Percentiles rank a stretch among this genome's conserved stretches.
Evolutionary conservation across 305 asterid genomes (phyloP).

Genomic region (Lippia alba): DNA sequence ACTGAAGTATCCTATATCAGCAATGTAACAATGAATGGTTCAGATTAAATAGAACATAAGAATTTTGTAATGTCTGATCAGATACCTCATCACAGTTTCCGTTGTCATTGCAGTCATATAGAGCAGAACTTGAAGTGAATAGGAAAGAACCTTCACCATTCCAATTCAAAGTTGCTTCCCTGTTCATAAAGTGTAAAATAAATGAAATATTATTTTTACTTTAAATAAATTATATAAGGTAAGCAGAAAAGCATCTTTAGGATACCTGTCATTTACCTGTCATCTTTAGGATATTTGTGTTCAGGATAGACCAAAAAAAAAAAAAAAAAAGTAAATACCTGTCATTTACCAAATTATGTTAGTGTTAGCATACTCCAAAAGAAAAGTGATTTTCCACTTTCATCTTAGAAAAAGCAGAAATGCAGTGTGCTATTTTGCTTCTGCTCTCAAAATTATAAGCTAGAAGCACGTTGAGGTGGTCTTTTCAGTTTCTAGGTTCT

Average conservation of each 20-base stretch:
- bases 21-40: background rate
- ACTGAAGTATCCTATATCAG: slow-evolving; percentile 35
- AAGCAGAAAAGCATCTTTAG: background rate
- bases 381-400: too few species aligned
- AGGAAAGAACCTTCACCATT: slow-evolving; percentile 71
- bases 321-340: background rate
- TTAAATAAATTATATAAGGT: background rate
- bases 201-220: background rate
- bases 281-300: background rate
- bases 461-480: too few species aligned
- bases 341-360: too few species aligned
- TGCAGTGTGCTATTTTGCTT: too few species aligned
- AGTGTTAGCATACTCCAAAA: too few species aligned
- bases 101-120: slow-evolving; percentile 62
- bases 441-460: too few species aligned
- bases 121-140: slow-evolving; percentile 76
- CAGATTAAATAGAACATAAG: background rate
- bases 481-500: too few species aligned
- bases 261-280: too few species aligned
- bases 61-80: background rate
- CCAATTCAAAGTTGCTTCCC: slow-evolving; percentile 69
- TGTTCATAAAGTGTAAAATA: slow-evolving; percentile 33
- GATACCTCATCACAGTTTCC: slow-evolving; percentile 72
- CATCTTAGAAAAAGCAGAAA: too few species aligned
- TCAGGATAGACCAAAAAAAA: too few species aligned